Evolutionary conservation across 164 flowering plant species (phyloP), one percentile per base, ranked within the genome.

Genomic region (Liriodendron chinense): DNA sequence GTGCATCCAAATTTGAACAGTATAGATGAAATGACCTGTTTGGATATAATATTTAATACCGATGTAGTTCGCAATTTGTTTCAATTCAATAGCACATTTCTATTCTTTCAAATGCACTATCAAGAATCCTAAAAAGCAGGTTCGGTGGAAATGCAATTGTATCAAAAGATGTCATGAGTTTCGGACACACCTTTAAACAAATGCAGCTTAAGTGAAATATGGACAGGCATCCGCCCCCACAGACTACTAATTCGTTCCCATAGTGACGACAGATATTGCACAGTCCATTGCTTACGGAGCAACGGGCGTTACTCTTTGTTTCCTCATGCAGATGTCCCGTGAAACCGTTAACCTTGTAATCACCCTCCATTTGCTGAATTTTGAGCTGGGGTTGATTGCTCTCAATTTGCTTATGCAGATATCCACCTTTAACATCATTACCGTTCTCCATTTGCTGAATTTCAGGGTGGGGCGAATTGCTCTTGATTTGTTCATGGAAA

Each of bases 161-260:
- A 34, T 34, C 7, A 4, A 34, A 34, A 34, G 43, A 34, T 0
- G 7, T 0, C 7, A 34, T 34, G 43, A 34, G 43, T 34, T 34
- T 0, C 0, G 43, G 43, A 49, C 63, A 12, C 72, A 94, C 99
- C 98, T 88, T 72, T 78, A 94, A 70, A 76, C 88, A 88, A 47
- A 96, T 83, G 79, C 99, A 95, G 70, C 63, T 69, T 67, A 81
- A 78, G 75, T 95, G 98, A 73, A 87, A 95, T 18, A 87, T 47
- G 97, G 98, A 49, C 98, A 96, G 24, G 70, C 81, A 80, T 96
- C 95, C 81, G 80, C 71, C 81, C 79, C 93, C 97, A 77, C 98
- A 94, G 64, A 91, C 71, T 72, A 92, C 20, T 65, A 94, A 75
- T n/a, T 83, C 81, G 68, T 98, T 95, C 2, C 94, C 97, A 84